Evolutionary conservation across 352 stramenopile species (phyloP).

Genomic region (Phytophthora boehmeriae): DNA sequence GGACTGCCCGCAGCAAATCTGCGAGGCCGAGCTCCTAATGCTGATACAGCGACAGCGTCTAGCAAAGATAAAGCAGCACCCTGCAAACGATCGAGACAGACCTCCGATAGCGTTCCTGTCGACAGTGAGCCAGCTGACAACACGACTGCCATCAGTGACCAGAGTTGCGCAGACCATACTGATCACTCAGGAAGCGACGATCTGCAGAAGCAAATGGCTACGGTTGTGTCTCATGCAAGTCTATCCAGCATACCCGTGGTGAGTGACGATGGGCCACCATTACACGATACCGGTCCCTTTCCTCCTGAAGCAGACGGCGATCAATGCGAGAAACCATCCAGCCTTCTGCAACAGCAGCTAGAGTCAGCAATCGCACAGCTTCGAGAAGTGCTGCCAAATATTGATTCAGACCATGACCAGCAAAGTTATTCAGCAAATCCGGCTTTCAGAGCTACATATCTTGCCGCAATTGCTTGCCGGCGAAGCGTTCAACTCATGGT

Average conservation of each 20-base stretch:
- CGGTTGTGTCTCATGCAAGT: conserved; percentile 12
- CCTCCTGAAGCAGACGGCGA: conserved; percentile 6
- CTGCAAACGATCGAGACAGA: conserved; percentile 12
- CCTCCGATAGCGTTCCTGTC: not conserved
- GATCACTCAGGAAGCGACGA: not conserved
- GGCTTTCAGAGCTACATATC: conserved; percentile 43
- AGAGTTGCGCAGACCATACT: not conserved
- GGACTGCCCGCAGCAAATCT: not conserved
- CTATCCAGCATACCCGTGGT: conserved; percentile 9
- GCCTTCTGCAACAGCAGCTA: conserved; percentile 30
- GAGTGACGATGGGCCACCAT: not conserved
- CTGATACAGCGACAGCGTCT: not conserved
- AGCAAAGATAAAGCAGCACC: conserved; percentile 1
- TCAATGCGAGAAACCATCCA: conserved; percentile 22
- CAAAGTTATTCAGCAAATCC: conserved; percentile 9
- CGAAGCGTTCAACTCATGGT: conserved; percentile 46
- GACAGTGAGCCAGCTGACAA: not conserved
- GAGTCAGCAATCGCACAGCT: conserved; percentile 30
- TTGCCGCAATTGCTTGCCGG: conserved; percentile 45
- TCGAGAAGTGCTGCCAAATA: conserved; percentile 20
- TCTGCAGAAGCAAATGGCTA: not conserved
- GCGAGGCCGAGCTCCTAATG: not conserved
- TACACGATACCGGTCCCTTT: conserved; percentile 1
- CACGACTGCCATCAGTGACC: not conserved
- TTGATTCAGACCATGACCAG: conserved; percentile 10